Conservation (phyloP, 2,329 filamentous ascomycete genomes). For the Exophiala sideris region DNA sequence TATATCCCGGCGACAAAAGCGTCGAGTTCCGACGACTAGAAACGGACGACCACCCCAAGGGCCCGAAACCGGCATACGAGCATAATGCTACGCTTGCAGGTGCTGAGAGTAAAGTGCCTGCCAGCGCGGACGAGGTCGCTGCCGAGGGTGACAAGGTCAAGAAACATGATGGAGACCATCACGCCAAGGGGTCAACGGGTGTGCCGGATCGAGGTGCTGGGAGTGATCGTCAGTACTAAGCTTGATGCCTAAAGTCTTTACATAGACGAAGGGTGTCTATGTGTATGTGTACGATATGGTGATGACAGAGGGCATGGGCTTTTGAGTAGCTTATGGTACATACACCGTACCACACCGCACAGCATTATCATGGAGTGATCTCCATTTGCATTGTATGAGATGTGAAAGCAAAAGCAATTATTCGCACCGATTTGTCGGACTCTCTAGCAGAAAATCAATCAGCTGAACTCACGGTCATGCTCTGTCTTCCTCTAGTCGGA, state of each 20-base stretch:
- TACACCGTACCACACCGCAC: not conserved
- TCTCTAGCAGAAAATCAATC: too few relatives aligned
- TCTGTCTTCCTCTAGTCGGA: too few relatives aligned
- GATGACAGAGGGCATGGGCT: not conserved
- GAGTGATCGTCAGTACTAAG: not conserved
- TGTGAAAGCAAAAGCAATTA: too few relatives aligned
- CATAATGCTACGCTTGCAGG: slow-evolving; percentile 20
- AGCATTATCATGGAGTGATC: not conserved
- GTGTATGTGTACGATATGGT: not conserved
- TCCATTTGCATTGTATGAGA: not conserved
- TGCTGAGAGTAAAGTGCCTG: slow-evolving; percentile 19
- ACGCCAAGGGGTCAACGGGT: slow-evolving; percentile 5
- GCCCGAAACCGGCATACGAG: slow-evolving; percentile 3
- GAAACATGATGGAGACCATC: not conserved
- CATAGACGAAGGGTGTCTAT: too few relatives aligned
- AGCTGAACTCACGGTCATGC: too few relatives aligned
- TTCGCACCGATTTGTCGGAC: too few relatives aligned
- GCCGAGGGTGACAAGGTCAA: slow-evolving; percentile 9
- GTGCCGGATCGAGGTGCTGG: slow-evolving; percentile 12
- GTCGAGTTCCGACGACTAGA: slow-evolving; percentile 17
- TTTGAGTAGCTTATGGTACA: not conserved
- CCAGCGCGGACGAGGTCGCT: slow-evolving; percentile 12
- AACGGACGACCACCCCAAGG: slow-evolving; percentile 10
- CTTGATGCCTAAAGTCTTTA: not conserved
- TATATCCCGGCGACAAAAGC: slow-evolving; percentile 11